These are phyloP conservation scores for Aspergillus neoniger DNA, from an alignment of 2,329 filamentous ascomycete species.

Conservation along the genomic window DNA sequence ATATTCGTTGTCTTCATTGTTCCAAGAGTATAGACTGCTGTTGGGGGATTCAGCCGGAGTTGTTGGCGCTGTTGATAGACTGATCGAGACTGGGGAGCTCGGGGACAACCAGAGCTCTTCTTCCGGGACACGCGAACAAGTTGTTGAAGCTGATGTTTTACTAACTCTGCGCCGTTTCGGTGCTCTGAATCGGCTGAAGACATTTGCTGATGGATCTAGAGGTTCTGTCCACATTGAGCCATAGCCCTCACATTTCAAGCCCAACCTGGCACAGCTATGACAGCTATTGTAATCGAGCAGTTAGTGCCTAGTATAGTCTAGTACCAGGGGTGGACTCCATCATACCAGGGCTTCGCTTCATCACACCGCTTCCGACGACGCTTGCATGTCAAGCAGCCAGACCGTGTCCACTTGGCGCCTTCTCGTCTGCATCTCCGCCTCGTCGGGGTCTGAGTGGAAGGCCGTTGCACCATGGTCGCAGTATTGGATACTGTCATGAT, in stretches of 20 bases:
- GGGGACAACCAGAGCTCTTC: conserved; percentile 14
- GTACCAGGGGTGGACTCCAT: background rate
- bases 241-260: conserved; percentile 41
- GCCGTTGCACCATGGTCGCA: background rate
- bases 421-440: conserved; percentile 29
- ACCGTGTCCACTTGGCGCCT: conserved; percentile 40
- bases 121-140: conserved; percentile 17
- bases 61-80: conserved; percentile 4
- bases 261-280: conserved; percentile 35
- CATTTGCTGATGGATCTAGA: conserved; percentile 33
- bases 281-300: conserved; percentile 28
- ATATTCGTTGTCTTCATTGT: conserved; percentile 1
- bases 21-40: conserved; percentile 1
- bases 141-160: conserved; percentile 20
- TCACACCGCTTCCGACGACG: conserved; percentile 42
- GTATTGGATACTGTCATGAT: background rate
- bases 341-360: conserved; percentile 40
- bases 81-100: conserved; percentile 7
- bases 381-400: conserved; percentile 45
- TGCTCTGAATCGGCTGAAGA: conserved; percentile 28
- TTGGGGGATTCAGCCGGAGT: conserved; percentile 2
- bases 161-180: conserved; percentile 27
- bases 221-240: conserved; percentile 40
- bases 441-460: background rate
- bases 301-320: background rate